Percentiles rank a stretch among this genome's conserved stretches.
These are phyloP conservation scores for Smallanthus sonchifolius DNA, from an alignment of 129 eudicot species.

Conservation along the genomic window DNA sequence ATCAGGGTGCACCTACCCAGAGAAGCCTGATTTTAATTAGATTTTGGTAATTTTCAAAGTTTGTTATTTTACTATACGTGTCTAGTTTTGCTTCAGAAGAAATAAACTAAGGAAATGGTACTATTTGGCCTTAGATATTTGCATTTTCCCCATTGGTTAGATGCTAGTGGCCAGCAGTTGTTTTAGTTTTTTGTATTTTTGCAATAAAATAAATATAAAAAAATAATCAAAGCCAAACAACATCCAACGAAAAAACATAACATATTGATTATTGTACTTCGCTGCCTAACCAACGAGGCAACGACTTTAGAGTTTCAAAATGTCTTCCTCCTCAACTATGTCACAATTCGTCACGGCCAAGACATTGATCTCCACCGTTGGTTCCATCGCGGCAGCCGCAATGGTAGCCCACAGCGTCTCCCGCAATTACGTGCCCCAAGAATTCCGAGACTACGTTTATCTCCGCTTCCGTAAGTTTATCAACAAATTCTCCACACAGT, in stretches of 20 bases:
- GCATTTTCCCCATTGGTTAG: no score
- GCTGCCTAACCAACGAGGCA: no score
- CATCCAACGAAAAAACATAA: no score
- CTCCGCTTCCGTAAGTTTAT: slow-evolving; percentile 29
- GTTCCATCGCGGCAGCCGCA: slow-evolving; percentile 48
- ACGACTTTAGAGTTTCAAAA: neutral
- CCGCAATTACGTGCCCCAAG: slow-evolving; percentile 37
- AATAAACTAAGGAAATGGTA: no score
- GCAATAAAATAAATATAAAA: no score
- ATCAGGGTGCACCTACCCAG: slow-evolving; percentile 93
- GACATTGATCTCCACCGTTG: slow-evolving; percentile 39
- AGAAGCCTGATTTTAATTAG: slow-evolving; percentile 62
- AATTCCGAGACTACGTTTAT: slow-evolving; percentile 32
- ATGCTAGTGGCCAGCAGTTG: no score
- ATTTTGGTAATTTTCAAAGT: neutral
- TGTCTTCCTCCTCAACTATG: slow-evolving; percentile 28
- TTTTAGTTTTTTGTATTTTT: no score
- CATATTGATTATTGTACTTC: no score
- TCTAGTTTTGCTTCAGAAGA: neutral
- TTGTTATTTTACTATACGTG: no score
- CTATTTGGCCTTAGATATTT: no score
- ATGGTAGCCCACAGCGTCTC: slow-evolving; percentile 42
- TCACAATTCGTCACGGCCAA: slow-evolving; percentile 29
- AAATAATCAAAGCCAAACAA: no score
- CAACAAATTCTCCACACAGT: slow-evolving; percentile 19